A percentile compares a stretch with the other conserved stretches of the same genome.
Evolutionary conservation across 805 yeast genomes (phyloP).

Genomic region (Nematodospora valgi): DNA sequence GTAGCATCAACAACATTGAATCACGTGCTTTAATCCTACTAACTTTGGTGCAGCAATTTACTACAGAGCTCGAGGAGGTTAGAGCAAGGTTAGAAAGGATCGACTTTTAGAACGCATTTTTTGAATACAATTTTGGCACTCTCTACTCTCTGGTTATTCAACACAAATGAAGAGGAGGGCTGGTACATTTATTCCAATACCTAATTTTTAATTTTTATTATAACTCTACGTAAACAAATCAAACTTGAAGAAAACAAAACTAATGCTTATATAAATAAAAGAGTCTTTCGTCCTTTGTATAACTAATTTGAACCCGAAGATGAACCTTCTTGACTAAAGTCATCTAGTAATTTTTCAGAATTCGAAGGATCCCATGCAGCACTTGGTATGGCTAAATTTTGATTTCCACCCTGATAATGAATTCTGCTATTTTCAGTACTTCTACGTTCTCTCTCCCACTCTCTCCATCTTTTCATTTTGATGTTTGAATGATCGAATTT

Average conservation of each 20-base stretch:
- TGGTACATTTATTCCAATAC: no score
- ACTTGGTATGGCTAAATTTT: slow-evolving; percentile 28
- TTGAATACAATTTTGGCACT: no score
- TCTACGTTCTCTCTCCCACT: slow-evolving; percentile 72
- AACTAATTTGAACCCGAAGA: slow-evolving; percentile 8
- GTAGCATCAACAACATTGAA: no score
- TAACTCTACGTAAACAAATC: not conserved
- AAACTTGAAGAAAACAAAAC: not conserved
- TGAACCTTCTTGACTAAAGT: slow-evolving; percentile 21
- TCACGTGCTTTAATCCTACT: no score
- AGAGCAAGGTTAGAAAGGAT: no score
- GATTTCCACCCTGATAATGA: not conserved
- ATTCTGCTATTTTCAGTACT: slow-evolving; percentile 18
- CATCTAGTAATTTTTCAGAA: slow-evolving; percentile 19
- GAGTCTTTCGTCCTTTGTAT: not conserved
- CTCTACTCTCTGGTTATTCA: no score
- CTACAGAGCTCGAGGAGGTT: no score
- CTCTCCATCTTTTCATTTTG: slow-evolving; percentile 92
- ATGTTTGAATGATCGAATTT: slow-evolving; percentile 89
- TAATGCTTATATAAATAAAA: not conserved
- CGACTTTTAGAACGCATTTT: no score
- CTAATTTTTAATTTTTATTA: no score
- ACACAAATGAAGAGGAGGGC: no score
- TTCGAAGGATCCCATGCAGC: slow-evolving; percentile 47
- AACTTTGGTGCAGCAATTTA: no score